Base-by-base conservation (phyloP, 83 land plant genomes). In the Picea abies region DNA sequence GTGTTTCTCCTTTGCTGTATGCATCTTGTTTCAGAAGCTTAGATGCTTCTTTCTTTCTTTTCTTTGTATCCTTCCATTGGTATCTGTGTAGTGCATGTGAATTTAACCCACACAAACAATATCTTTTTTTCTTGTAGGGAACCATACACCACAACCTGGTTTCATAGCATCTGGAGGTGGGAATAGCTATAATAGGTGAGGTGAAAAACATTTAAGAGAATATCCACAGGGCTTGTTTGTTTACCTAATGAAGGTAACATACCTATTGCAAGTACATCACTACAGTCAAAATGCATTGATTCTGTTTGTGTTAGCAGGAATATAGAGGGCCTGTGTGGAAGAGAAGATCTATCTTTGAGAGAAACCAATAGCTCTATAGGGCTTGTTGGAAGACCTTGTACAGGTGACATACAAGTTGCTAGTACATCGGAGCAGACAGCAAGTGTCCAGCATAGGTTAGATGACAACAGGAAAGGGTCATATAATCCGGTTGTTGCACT, bases 361-460 rank as follows among this genome's bases (percentile, higher is more conserved):
- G 76, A 20, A 41, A 72, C 76, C 23, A 8, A n/a, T 41, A 44
- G 11, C 49, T 41, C 25, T 41, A 41, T 41, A 49, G 52, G 76
- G 8, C 2, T 39, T 72, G 76, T 72, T 44, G 49, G 56, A 72
- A 9, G 35, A 20, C 56, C 76, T 72, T 41, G 56, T 72, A 22
- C 23, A 19, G 25, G 23, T 71, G 76, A 71, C n/a, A 20, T 19
- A 71, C 44, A 71, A 71, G 8, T 20, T 71, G 23, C 41, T 37
- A 14, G 76, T 20, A 41, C 22, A 19, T 72, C 56, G 15, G 56
- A 44, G 44, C 76, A 72, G 37, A 10, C 52, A 72, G 10, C 11
- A 20, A 19, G n/a, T 41, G n/a, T 41, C 44, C 41, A 72, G 25
- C 84, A 85, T 22, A 84, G 87, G 39, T 16, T 76, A n/a, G 87